Percentiles rank a stretch among this genome's conserved stretches.
phyloP scores from a whole-genome alignment of 1,284 basidiomycete species.

The Laetiporus sulphureus region DNA sequence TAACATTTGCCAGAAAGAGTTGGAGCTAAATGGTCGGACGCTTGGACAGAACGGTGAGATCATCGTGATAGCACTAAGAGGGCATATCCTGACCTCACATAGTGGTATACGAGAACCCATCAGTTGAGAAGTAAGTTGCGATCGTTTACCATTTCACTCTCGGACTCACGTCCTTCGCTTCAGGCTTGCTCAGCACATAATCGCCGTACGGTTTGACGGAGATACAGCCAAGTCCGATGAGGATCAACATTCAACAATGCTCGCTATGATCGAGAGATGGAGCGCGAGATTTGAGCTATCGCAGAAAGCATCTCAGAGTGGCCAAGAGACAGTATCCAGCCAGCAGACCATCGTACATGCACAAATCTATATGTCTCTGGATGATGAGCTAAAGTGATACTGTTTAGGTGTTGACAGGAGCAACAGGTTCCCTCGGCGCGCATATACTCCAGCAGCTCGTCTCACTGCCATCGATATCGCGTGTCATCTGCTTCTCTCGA shows the following conservation, averaged over 20 bases:
- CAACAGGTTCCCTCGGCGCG: constrained; percentile 56
- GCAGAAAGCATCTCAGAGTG: background rate
- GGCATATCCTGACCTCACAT: constrained; percentile 4
- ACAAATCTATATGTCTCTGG: background rate
- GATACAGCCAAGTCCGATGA: constrained; percentile 8
- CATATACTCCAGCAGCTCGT: constrained; percentile 46
- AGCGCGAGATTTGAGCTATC: constrained; percentile 11
- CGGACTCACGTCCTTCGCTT: background rate
- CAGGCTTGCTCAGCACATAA: constrained; percentile 21
- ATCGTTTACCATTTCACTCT: background rate
- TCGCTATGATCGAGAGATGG: constrained; percentile 36
- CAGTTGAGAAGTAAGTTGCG: constrained; percentile 26
- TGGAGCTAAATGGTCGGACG: constrained; percentile 28
- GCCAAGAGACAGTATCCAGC: background rate
- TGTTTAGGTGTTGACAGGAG: constrained; percentile 43
- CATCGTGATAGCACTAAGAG: background rate
- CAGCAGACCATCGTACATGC: constrained; percentile 2
- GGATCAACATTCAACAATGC: constrained; percentile 31
- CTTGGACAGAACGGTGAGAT: constrained; percentile 34
- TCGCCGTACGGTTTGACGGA: constrained; percentile 23
- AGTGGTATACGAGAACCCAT: constrained; percentile 40
- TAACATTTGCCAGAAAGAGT: constrained; percentile 40
- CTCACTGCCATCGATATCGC: constrained; percentile 27
- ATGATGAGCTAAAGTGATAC: background rate
- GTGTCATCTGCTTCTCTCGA: constrained; percentile 48